phyloP scores from a whole-genome alignment of 352 stramenopile species.

The Phytopythium kandeliae region DNA sequence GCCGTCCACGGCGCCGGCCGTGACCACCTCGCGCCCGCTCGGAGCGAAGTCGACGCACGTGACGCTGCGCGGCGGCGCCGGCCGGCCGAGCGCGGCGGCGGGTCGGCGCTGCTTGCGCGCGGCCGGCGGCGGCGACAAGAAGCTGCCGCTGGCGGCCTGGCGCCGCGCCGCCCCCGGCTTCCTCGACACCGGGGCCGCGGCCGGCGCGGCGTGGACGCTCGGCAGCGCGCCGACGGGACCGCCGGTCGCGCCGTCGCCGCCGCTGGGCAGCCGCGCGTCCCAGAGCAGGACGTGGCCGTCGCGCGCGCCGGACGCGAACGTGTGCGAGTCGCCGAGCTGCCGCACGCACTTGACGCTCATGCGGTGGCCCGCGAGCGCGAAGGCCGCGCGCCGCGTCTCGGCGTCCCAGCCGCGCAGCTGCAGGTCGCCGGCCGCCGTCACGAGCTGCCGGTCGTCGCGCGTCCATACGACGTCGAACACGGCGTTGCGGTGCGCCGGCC shows the following conservation, averaged over 20 bases:
- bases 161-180: background rate
- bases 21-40: constrained; percentile 36
- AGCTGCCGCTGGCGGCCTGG: constrained; percentile 9
- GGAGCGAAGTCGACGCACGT: constrained; percentile 64
- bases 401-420: constrained; percentile 51
- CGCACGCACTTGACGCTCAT: constrained; percentile 81
- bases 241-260: background rate
- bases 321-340: constrained; percentile 19
- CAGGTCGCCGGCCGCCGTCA: constrained; percentile 57
- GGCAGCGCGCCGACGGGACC: constrained; percentile 21
- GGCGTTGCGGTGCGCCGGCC: constrained; percentile 57
- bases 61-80: constrained; percentile 37
- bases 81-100: constrained; percentile 5
- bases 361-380: constrained; percentile 35
- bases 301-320: constrained; percentile 53
- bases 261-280: constrained; percentile 24
- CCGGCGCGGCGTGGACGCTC: constrained; percentile 28
- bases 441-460: constrained; percentile 32
- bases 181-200: constrained; percentile 5
- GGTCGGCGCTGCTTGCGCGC: constrained; percentile 16
- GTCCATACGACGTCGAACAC: constrained; percentile 71
- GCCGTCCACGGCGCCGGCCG: constrained; percentile 49
- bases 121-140: constrained; percentile 25
- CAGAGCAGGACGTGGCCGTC: constrained; percentile 63
- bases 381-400: constrained; percentile 26